Conservation (phyloP, 805 yeast species). For the Starmerella stigmatis region DNA sequence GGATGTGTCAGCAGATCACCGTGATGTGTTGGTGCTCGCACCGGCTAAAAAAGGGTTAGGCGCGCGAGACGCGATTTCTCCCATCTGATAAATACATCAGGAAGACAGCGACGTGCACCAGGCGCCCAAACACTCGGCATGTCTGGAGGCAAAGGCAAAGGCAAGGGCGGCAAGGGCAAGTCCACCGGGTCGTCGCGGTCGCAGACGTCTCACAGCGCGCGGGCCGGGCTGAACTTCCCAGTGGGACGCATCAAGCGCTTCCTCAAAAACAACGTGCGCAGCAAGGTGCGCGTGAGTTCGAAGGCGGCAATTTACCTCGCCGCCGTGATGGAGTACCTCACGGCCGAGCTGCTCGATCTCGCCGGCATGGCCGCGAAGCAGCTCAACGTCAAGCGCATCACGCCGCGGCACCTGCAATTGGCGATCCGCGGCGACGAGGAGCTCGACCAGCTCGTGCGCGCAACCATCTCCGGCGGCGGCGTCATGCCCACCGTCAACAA, state of each 20-base stretch:
- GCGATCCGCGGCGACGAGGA: conserved; percentile 99
- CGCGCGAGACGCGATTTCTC: conserved; percentile 7
- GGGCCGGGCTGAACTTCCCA: conserved; percentile 96
- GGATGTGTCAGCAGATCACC: conserved; percentile 4
- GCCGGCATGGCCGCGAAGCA: conserved; percentile 99
- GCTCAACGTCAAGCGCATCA: conserved; percentile 97
- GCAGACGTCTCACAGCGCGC: conserved; percentile 25
- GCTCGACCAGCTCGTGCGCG: conserved; percentile 85
- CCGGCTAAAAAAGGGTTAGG: conserved; percentile 2
- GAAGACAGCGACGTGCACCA: conserved; percentile 2
- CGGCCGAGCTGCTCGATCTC: conserved; percentile 95
- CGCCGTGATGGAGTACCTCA: conserved; percentile 91
- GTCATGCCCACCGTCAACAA: conserved; percentile 95
- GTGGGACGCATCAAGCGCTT: conserved; percentile 98
- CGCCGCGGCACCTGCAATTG: conserved; percentile 96
- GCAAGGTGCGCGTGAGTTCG: conserved; percentile 73
- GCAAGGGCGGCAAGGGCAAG: conserved; percentile 94
- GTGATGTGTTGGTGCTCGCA: neutral
- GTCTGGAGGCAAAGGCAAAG: conserved; percentile 45
- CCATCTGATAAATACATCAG: conserved; percentile 8
- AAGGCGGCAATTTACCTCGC: conserved; percentile 97
- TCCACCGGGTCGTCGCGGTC: conserved; percentile 32
- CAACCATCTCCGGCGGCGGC: conserved; percentile 98
- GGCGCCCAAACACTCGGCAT: conserved; percentile 2
- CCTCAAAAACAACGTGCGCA: conserved; percentile 93